Base-by-base conservation (phyloP, 2,329 filamentous ascomycete genomes). In the Lomentospora prolificans region DNA sequence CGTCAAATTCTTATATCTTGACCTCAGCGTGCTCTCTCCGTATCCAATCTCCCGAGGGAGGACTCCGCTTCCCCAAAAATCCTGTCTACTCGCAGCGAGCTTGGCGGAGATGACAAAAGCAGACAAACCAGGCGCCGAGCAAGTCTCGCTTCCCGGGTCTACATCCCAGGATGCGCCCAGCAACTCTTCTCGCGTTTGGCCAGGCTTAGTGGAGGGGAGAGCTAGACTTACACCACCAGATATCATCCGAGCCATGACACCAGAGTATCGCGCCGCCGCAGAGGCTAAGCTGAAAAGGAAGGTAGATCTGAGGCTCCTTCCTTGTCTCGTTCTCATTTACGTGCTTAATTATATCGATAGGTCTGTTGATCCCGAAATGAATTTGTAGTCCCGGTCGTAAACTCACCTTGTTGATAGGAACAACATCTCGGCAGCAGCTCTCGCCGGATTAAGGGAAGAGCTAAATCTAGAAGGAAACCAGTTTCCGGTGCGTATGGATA, bases 311-410 rank as follows among this genome's bases (percentile, higher is more conserved):
- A 70, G 82, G 44, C 64, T 86, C 17, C 69, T 87, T 62, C 82
- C 82, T 0, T 79, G 80, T 65, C 70, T 85, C 22, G 77, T 85
- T 57, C 64, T 84, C 58, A 83, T 85, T 75, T 85, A 85, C 59
- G 82, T 85, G 60, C 67, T 85, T 67, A 85, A 85, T 62, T 85
- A 83, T 64, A 70, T 85, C 52, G 79, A 81, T 56, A 61, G 67
- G 66, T 69, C 39, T 8, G 55, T 44, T 14, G 4, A 19, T 14
- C 22, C 14, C 4, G 1, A 24, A n/a, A 24, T 9, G 1, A 51
- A 7, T 33, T 25, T 24, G 3, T 22, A 27, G 9, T 19, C 9
- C 24, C 9, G 8, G 8, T 22, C 33, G 9, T 31, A n/a, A 36
- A 14, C 31, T 53, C 28, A 24, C 30, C 5, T 24, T 4, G 14